Evolutionary conservation across 257 asterid genomes (phyloP), one percentile per base, ranked within the genome.

Genomic region (Solanum ossicruentum): DNA sequence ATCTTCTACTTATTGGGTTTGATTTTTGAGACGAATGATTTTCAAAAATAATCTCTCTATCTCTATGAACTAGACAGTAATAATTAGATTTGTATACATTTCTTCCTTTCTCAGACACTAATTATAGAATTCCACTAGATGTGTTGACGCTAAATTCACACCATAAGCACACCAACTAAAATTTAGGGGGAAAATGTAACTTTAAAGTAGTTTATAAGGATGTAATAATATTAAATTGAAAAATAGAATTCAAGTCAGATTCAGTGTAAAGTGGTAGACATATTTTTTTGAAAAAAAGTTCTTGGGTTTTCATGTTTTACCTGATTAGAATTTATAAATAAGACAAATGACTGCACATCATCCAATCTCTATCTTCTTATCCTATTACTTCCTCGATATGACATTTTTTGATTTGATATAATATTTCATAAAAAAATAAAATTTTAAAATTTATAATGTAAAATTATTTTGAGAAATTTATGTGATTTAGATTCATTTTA

Each of bases 51-150:
- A 32, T 32, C 3, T 32, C 3, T 32, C 36, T 32, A 32, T 32
- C 36, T 32, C 36, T 32, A 32, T 32, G 0, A 32, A 3, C 36
- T 32, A 32, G 0, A 32, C 3, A 32, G 3, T 32, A 0, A 32
- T 32, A 32, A 32, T 32, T 32, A 32, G 0, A 0, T 32, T 3
- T 32, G 0, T 0, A 3, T 32, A 32, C 0, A 32, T 32, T 32
- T 32, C 0, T 32, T 2, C 0, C 3, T 32, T 32, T 28, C 32
- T 0, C 32, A 28, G 0, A 32, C 0, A 32, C 0, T 32, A 32
- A 32, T 32, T 32, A 32, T 32, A 32, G 3, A 32, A 32, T 32
- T 32, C 3, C 36, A 3, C 0, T 1, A 32, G 3, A 32, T 32
- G 3, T 32, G 0, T 32, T 32, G 0, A 32, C 36, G 3, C 3